Evolutionary conservation across 2,329 filamentous ascomycete genomes (phyloP).

Genomic region (Calonectria henricotiae): DNA sequence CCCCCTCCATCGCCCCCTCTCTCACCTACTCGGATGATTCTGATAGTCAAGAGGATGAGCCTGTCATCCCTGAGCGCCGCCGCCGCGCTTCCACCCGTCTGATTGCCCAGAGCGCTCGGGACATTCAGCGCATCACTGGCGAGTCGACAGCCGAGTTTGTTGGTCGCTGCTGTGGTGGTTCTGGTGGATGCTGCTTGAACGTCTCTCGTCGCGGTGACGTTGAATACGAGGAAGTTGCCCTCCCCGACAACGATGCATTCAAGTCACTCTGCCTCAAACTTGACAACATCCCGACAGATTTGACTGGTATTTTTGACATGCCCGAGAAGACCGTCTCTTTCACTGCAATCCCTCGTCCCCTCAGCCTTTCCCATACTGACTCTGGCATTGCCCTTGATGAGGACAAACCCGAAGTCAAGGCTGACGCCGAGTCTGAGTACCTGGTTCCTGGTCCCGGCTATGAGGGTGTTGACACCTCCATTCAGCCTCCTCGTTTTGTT

Average conservation of each 20-base stretch:
- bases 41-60: conserved; percentile 71
- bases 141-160: conserved; percentile 76
- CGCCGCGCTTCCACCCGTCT: conserved; percentile 81
- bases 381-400: conserved; percentile 65
- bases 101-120: conserved; percentile 75
- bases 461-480: conserved; percentile 68
- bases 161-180: conserved; percentile 75
- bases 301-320: conserved; percentile 81
- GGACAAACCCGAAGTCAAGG: conserved; percentile 45
- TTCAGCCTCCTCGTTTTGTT: conserved; percentile 89
- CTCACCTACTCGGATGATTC: conserved; percentile 77
- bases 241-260: conserved; percentile 90
- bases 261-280: conserved; percentile 84
- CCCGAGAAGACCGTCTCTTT: conserved; percentile 85
- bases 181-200: conserved; percentile 73
- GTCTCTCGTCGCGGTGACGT: conserved; percentile 64
- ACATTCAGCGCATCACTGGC: conserved; percentile 76
- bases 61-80: conserved; percentile 63
- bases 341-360: conserved; percentile 67
- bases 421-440: conserved; percentile 41
- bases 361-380: conserved; percentile 61
- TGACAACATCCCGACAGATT: conserved; percentile 79
- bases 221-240: conserved; percentile 68
- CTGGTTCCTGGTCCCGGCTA: conserved; percentile 58
- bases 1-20: conserved; percentile 72